Conservation (phyloP, 1,139 yeast species). For the Magnusiomyces magnusii region DNA sequence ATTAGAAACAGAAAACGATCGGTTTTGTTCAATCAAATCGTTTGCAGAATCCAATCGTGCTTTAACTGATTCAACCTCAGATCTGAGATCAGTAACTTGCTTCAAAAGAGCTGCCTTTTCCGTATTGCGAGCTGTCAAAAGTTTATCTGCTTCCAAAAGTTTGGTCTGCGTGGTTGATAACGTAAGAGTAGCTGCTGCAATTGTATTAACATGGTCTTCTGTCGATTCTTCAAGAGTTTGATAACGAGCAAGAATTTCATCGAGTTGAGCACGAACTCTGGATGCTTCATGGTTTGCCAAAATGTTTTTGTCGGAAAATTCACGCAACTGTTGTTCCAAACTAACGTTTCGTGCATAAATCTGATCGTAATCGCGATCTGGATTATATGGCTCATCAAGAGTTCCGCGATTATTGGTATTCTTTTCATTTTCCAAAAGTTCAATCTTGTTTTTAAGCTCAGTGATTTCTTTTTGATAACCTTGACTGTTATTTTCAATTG, state of each 20-base stretch:
- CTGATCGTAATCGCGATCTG: slow-evolving; percentile 7
- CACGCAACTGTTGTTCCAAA: slow-evolving; percentile 21
- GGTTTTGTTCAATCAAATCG: slow-evolving; percentile 6
- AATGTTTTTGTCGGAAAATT: slow-evolving; percentile 23
- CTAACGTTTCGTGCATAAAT: slow-evolving; percentile 17
- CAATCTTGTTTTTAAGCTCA: not conserved
- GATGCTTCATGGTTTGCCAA: slow-evolving; percentile 24
- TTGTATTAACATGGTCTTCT: slow-evolving; percentile 25
- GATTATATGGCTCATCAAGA: not conserved
- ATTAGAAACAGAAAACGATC: not conserved
- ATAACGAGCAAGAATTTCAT: slow-evolving; percentile 17
- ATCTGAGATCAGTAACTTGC: slow-evolving; percentile 19
- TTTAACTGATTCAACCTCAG: slow-evolving; percentile 21
- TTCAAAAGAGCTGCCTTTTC: slow-evolving; percentile 20
- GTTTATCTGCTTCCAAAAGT: slow-evolving; percentile 19
- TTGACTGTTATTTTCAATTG: not conserved
- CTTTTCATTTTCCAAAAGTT: not conserved
- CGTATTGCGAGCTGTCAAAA: slow-evolving; percentile 21
- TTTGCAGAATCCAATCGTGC: slow-evolving; percentile 14
- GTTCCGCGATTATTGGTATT: not conserved
- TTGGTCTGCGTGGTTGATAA: slow-evolving; percentile 26
- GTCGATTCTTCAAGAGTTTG: slow-evolving; percentile 24
- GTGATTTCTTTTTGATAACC: not conserved
- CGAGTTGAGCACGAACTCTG: slow-evolving; percentile 20
- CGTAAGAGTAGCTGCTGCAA: slow-evolving; percentile 28